Evolutionary conservation across 352 stramenopile genomes (phyloP).

Genomic region (Globisporangium lucens): DNA sequence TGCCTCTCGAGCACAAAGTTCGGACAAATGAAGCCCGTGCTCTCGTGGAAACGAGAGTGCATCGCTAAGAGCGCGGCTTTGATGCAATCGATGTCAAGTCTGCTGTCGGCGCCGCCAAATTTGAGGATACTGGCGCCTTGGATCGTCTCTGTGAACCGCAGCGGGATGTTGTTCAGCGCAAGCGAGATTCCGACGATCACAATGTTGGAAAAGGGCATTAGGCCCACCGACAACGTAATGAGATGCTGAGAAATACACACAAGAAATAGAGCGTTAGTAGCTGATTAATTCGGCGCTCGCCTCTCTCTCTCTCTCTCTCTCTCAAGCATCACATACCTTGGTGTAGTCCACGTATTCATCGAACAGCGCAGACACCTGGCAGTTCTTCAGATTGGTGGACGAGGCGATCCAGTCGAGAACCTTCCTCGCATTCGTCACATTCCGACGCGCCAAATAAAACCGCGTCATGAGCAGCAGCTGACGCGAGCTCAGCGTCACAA

Average conservation of each 20-base stretch:
- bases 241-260: neutral
- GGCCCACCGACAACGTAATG: neutral
- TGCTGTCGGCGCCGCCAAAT: neutral
- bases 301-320: too few relatives aligned
- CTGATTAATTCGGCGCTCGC: neutral
- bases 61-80: conserved; percentile 8
- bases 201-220: neutral
- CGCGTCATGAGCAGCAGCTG: conserved; percentile 9
- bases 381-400: neutral
- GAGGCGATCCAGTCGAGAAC: neutral
- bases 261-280: neutral
- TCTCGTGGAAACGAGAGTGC: conserved; percentile 9
- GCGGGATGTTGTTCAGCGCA: neutral
- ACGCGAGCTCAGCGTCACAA: neutral
- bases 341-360: conserved; percentile 2
- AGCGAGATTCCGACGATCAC: conserved; percentile 3
- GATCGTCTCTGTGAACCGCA: conserved; percentile 15
- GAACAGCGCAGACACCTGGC: neutral
- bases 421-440: neutral
- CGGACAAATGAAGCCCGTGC: conserved; percentile 4
- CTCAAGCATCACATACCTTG: neutral
- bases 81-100: conserved; percentile 11
- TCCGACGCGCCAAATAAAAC: conserved; percentile 7
- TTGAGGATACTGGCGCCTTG: neutral
- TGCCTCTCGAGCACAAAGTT: conserved; percentile 6